Evolutionary conservation across 768 basidiomycete genomes (phyloP), one percentile per base, ranked within the genome.

Genomic region (Auricularia heimuer): DNA sequence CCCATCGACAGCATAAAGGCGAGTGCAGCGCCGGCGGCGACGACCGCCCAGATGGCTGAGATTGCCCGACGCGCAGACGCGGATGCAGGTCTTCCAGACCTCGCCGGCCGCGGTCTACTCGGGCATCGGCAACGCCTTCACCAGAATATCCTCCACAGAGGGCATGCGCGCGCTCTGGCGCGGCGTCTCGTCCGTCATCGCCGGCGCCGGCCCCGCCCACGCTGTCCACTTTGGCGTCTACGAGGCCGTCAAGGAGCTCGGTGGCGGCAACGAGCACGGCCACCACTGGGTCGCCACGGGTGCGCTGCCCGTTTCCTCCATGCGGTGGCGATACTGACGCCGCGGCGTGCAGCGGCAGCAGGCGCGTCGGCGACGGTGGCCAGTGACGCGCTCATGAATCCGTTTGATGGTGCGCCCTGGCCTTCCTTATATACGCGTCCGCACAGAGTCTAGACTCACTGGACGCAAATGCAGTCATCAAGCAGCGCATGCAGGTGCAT

Each of bases 1-100:
- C 97, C 97, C 4, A 80, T 98, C 68, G 97, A 99, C 78, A 96
- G 93, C 72, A 98, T 99, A 74, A 99, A 99, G 83, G 97, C 92
- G 65, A 66, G 87, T 77, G 11, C 58, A 14, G 66, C 62, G 18
- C 51, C 18, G n/a, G 2, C 35, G 39, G 29, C 47, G 63, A 64
- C 24, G 51, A 24, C 34, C 21, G 62, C 11, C 7, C 33, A 8
- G 39, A 35, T 12, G n/a, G 10, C 35, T 60, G 34, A 36, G 4
- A 8, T 34, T 1, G 16, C 8, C 21, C 21, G 10, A n/a, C 34
- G 21, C 37, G 24, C 71, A 99, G 97, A 98, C 97, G 58, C 92
- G 97, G 72, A 99, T 99, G 97, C 97, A 99, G 80, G 94, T 99
- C 62, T 90, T 95, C 71, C 85, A 92, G 47, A 81, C 92, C 8